Evolutionary conservation across 2,329 filamentous ascomycete genomes (phyloP), one percentile per base, ranked within the genome.

Genomic region (Aspergillus candidus): DNA sequence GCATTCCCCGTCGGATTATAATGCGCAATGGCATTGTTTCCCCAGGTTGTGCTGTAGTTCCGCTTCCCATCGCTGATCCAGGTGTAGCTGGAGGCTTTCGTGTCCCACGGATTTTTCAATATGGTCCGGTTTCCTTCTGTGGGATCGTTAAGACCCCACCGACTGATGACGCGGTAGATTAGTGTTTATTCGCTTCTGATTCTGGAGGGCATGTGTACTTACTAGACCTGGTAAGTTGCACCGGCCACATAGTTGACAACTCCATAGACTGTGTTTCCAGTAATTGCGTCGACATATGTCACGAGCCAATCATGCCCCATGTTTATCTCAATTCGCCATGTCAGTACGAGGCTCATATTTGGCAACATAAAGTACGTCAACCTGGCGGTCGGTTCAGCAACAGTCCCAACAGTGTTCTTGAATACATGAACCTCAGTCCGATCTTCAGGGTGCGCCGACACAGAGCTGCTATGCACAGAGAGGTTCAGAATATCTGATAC

Each of bases 11-110:
- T 43, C 1, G 50, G 50, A 6, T 52, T 52, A 29, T 35, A 41
- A 12, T 52, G 50, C 0, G 50, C 50, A 15, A 51, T 49, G 10
- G 36, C 50, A 15, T 52, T 52, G 12, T 52, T 52, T 22, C 50
- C 50, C 8, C 41, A 40, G 2, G 48, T 44, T 4, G 48, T 48
- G 13, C 43, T 48, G 29, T 51, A 52, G 4, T 49, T 47, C 8
- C 4, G 40, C 1, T 15, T 11, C 2, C 50, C 50, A 15, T 50
- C 48, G 14, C 48, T 39, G 27, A 38, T 40, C 50, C 50, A 52
- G 31, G 48, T 51, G 40, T 44, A 52, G 6, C 32, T 30, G 13
- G 50, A 52, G 3, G 50, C 33, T 11, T 12, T 8, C 1, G 10
- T 3, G 33, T 50, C 50, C 50, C 50, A 52, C 2, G 50, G 48